A percentile compares a stretch with the other conserved stretches of the same genome.
phyloP scores from a whole-genome alignment of 2,329 filamentous ascomycete genomes.

The Chaetomium olivaceum region DNA sequence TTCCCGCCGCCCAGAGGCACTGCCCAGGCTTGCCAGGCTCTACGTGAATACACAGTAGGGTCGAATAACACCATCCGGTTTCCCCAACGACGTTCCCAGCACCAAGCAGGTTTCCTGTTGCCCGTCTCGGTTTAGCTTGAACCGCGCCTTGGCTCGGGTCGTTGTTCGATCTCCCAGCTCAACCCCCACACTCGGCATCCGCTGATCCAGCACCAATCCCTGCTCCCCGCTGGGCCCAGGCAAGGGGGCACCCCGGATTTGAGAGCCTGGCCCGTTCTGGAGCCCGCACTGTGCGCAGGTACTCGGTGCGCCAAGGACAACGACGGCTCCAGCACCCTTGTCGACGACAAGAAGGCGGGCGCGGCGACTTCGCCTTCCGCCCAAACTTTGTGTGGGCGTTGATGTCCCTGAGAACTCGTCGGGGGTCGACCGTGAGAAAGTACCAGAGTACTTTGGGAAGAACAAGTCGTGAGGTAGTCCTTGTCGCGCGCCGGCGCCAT shows the following conservation, averaged over 20 bases:
- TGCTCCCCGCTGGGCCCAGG: slow-evolving; percentile 19
- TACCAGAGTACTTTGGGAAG: slow-evolving; percentile 13
- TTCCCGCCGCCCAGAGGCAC: not conserved
- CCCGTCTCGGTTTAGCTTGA: slow-evolving; percentile 24
- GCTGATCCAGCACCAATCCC: slow-evolving; percentile 27
- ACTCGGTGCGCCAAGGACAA: slow-evolving; percentile 26
- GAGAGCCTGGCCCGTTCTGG: slow-evolving; percentile 18
- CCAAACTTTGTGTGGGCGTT: not conserved
- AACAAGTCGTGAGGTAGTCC: slow-evolving; percentile 21
- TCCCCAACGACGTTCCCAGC: not conserved
- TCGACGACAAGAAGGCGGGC: not conserved
- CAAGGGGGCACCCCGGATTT: slow-evolving; percentile 28
- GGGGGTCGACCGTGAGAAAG: slow-evolving; percentile 9
- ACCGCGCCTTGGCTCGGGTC: slow-evolving; percentile 7
- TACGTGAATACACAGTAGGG: not conserved
- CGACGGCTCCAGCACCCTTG: slow-evolving; percentile 21
- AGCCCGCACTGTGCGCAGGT: slow-evolving; percentile 33
- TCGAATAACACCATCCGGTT: not conserved
- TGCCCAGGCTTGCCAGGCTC: no score
- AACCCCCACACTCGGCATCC: slow-evolving; percentile 35
- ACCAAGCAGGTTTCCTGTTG: slow-evolving; percentile 17
- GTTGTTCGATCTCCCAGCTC: slow-evolving; percentile 8
- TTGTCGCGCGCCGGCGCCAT: slow-evolving; percentile 26
- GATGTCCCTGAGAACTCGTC: slow-evolving; percentile 6
- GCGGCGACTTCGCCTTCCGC: not conserved